These are phyloP conservation scores for Pichia nakasei DNA, from an alignment of 805 yeast genomes.

Conservation along the genomic window DNA sequence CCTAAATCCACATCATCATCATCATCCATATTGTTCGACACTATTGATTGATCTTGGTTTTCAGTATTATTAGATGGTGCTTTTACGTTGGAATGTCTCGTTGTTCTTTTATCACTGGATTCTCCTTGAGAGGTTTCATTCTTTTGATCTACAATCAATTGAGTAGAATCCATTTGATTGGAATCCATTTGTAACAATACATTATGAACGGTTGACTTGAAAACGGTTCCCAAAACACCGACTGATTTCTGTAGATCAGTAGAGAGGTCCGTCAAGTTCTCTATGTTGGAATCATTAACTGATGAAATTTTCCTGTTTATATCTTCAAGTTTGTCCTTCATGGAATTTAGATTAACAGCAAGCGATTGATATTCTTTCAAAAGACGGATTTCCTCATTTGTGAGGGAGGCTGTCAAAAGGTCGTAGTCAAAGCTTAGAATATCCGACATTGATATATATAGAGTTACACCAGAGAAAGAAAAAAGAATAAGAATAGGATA, in stretches of 20 bases:
- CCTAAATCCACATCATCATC: constrained; percentile 6
- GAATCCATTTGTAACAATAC: constrained; percentile 11
- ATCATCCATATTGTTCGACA: not conserved
- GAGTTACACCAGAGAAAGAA: too few species aligned
- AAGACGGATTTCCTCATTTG: constrained; percentile 26
- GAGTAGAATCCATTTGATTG: not conserved
- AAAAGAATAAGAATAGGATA: too few species aligned
- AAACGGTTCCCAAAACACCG: constrained; percentile 23
- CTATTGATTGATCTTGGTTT: too few species aligned
- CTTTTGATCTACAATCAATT: not conserved
- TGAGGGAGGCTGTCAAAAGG: constrained; percentile 1
- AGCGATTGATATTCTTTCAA: constrained; percentile 32
- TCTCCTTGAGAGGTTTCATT: too few species aligned
- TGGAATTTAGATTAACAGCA: constrained; percentile 24
- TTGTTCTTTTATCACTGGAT: not conserved
- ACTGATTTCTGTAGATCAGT: constrained; percentile 11
- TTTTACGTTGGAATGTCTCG: too few species aligned
- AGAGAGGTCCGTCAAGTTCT: not conserved
- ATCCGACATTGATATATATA: constrained; percentile 4
- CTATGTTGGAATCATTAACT: not conserved
- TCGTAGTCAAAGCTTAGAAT: constrained; percentile 3
- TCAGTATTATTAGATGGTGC: too few species aligned
- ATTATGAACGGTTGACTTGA: constrained; percentile 23
- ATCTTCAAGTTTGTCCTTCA: constrained; percentile 18
- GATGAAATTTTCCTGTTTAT: constrained; percentile 11